Conservation (phyloP, 148 eudicot genomes). For the Euryodendron excelsum region DNA sequence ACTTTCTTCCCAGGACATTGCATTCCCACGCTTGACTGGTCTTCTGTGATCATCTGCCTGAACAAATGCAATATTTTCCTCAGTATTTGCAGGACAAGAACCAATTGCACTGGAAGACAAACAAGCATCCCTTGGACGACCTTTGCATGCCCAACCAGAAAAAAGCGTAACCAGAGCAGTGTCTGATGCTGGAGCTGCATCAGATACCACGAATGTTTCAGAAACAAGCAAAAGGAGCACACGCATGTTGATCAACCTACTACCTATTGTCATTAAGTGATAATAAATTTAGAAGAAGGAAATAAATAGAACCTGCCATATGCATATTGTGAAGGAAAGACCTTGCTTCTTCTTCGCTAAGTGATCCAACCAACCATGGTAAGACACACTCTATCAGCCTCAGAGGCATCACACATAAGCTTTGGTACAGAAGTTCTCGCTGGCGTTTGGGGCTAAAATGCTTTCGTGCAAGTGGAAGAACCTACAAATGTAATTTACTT, state of each 20-base stretch:
- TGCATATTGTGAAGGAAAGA: constrained; percentile 75
- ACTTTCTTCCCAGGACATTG: constrained; percentile 26
- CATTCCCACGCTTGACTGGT: constrained; percentile 45
- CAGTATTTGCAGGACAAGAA: constrained; percentile 51
- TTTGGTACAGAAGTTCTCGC: constrained; percentile 81
- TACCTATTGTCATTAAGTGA: background rate
- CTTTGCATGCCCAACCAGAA: constrained; percentile 98
- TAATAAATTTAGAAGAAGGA: background rate
- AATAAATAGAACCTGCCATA: constrained; percentile 63
- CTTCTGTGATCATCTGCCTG: constrained; percentile 29
- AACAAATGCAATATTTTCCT: constrained; percentile 12
- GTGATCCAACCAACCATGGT: constrained; percentile 90
- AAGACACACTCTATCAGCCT: constrained; percentile 89
- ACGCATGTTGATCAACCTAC: background rate
- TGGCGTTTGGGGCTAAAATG: constrained; percentile 70
- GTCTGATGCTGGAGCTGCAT: constrained; percentile 87
- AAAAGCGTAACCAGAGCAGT: constrained; percentile 81
- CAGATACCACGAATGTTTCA: constrained; percentile 15
- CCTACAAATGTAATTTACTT: constrained; percentile 34
- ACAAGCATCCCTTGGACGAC: constrained; percentile 58
- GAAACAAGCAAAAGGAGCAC: constrained; percentile 9
- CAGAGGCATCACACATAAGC: constrained; percentile 92
- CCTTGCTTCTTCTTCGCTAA: constrained; percentile 71
- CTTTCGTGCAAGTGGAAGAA: constrained; percentile 83
- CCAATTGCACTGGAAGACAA: constrained; percentile 64